phyloP scores from a whole-genome alignment of 768 basidiomycete genomes.

The Russula earlei region DNA sequence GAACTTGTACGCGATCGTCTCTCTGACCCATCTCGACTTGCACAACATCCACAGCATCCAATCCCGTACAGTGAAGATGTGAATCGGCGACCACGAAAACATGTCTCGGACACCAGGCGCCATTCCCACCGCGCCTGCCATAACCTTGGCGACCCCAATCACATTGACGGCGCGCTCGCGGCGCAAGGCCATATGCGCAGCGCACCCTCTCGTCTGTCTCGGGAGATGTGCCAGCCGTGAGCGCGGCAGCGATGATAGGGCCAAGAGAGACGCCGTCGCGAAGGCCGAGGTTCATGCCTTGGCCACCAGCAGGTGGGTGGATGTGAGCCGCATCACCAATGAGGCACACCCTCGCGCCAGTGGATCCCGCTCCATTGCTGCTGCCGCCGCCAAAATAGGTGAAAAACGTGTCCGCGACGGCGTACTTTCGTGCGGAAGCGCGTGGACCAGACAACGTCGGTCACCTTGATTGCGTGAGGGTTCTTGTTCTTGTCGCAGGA shows the following conservation, averaged over 20 bases:
- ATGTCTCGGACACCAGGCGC: conserved; percentile 24
- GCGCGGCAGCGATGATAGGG: conserved; percentile 30
- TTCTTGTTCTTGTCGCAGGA: conserved; percentile 31
- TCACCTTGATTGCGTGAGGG: conserved; percentile 23
- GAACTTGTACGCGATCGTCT: no score
- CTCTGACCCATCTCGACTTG: no score
- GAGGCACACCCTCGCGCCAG: conserved; percentile 23
- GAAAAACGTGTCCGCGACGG: conserved; percentile 35
- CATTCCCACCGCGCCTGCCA: conserved; percentile 24
- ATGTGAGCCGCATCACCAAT: conserved; percentile 44
- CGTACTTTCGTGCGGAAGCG: conserved; percentile 38
- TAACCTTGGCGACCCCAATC: conserved; percentile 33
- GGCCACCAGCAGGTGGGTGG: conserved; percentile 46
- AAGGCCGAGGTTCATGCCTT: conserved; percentile 53
- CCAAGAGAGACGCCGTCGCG: conserved; percentile 42
- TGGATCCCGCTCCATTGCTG: neutral
- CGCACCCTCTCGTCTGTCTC: conserved; percentile 28
- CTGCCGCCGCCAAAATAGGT: conserved; percentile 22
- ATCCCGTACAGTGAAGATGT: no score
- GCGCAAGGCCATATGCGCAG: conserved; percentile 30
- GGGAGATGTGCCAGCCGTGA: conserved; percentile 22
- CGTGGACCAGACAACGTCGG: conserved; percentile 36
- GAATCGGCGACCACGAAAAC: neutral
- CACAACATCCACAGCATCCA: no score
- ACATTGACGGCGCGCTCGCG: conserved; percentile 33